These are phyloP conservation scores for Cucurbita moschata DNA, from an alignment of 306 rosid genomes.

Conservation along the genomic window DNA sequence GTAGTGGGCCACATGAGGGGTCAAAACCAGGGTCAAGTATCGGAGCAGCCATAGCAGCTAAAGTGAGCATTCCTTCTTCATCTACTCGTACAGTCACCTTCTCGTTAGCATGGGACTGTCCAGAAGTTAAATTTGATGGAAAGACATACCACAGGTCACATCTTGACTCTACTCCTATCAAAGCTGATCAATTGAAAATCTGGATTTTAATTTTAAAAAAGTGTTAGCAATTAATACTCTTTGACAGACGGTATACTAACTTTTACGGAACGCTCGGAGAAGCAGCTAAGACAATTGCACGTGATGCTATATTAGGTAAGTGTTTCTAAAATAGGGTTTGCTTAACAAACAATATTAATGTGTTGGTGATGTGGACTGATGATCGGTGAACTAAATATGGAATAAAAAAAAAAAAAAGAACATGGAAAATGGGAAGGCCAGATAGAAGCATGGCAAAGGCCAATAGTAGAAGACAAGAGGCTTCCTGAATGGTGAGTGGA, in stretches of 20 bases:
- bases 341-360: background rate
- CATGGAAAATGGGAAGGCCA: conserved; percentile 67
- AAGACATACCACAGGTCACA: conserved; percentile 56
- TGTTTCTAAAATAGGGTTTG: background rate
- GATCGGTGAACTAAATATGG: background rate
- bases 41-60: conserved; percentile 92
- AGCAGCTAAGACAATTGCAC: conserved; percentile 71
- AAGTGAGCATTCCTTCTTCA: conserved; percentile 48
- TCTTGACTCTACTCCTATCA: no score
- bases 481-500: conserved; percentile 82
- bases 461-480: conserved; percentile 79
- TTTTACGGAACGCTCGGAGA: conserved; percentile 60
- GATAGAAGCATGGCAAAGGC: conserved; percentile 87
- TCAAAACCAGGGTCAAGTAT: conserved; percentile 68
- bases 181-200: background rate
- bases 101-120: conserved; percentile 91
- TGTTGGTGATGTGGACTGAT: background rate
- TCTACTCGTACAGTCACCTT: conserved; percentile 57
- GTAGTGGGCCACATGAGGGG: conserved; percentile 19
- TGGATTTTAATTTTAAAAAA: background rate
- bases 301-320: conserved; percentile 62
- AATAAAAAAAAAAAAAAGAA: conserved; percentile 10
- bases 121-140: conserved; percentile 61
- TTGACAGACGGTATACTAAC: conserved; percentile 59
- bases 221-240: no score